Percentiles rank a stretch among this genome's conserved stretches.
phyloP scores from a whole-genome alignment of 2,329 filamentous ascomycete species.

The Dactylellina haptotyla region DNA sequence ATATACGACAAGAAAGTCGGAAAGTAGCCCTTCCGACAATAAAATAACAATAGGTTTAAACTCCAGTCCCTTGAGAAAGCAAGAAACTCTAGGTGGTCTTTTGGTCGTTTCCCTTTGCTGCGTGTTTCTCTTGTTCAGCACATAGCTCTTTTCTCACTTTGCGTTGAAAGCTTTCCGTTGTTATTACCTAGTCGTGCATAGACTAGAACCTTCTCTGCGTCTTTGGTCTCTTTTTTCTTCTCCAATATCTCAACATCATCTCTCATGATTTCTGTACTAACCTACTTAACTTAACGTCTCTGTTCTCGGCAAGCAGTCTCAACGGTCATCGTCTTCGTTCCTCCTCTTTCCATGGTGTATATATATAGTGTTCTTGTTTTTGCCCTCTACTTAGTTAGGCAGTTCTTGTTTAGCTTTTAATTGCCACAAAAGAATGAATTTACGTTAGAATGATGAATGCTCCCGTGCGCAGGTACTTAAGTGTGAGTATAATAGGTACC shows the following conservation, averaged over 20 bases:
- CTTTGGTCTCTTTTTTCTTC: background rate
- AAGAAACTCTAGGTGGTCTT: background rate
- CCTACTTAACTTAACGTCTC: background rate
- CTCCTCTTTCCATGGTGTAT: background rate
- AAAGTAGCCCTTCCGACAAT: background rate
- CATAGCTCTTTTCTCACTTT: background rate
- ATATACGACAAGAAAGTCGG: background rate
- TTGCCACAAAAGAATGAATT: background rate
- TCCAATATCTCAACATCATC: background rate
- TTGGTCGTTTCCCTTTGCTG: background rate
- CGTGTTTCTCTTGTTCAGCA: conserved; percentile 4
- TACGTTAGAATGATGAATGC: background rate
- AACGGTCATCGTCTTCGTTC: background rate
- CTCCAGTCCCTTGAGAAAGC: background rate
- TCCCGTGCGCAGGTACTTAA: too few relatives aligned
- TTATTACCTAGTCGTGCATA: too few relatives aligned
- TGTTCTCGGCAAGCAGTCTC: background rate
- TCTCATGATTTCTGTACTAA: background rate
- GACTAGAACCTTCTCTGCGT: background rate
- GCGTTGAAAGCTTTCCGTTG: background rate
- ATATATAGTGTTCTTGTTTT: background rate
- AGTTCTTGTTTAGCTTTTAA: too few relatives aligned
- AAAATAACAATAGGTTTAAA: background rate
- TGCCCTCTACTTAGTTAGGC: background rate
- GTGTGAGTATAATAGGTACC: too few relatives aligned